phyloP scores from a whole-genome alignment of 352 stramenopile genomes.

The Pythium sp. region DNA sequence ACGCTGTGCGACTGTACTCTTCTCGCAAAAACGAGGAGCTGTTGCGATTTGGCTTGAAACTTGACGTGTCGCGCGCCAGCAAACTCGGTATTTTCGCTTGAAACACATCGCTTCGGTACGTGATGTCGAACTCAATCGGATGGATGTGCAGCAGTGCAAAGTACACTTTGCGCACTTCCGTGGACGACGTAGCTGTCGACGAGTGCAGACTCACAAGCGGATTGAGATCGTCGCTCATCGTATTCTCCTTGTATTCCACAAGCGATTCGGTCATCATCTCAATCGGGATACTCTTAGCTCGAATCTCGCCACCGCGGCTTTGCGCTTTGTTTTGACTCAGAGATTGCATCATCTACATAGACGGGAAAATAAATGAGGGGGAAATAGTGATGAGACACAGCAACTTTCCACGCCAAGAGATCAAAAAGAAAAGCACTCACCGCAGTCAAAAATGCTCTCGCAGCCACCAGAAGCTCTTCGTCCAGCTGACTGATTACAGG shows the following conservation, averaged over 20 bases:
- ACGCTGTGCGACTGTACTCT: slow-evolving; percentile 38
- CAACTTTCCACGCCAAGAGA: slow-evolving; percentile 1
- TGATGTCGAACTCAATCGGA: slow-evolving; percentile 87
- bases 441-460: slow-evolving; percentile 70
- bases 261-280: slow-evolving; percentile 79
- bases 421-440: slow-evolving; percentile 27
- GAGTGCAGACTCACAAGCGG: slow-evolving; percentile 69
- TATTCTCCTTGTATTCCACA: slow-evolving; percentile 76
- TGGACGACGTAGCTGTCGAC: slow-evolving; percentile 61
- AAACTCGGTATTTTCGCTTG: slow-evolving; percentile 56
- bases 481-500: slow-evolving; percentile 83
- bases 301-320: slow-evolving; percentile 75
- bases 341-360: slow-evolving; percentile 51
- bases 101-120: slow-evolving; percentile 85
- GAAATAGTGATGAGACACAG: neutral
- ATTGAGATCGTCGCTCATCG: slow-evolving; percentile 72
- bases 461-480: slow-evolving; percentile 78
- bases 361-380: slow-evolving; percentile 4
- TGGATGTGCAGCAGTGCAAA: slow-evolving; percentile 88
- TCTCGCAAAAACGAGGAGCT: slow-evolving; percentile 18
- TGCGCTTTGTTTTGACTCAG: slow-evolving; percentile 63
- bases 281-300: slow-evolving; percentile 78
- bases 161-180: slow-evolving; percentile 83
- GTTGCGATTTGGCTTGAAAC: slow-evolving; percentile 30
- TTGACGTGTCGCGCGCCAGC: slow-evolving; percentile 52